Conservation (phyloP, 306 rosid genomes). For the Begonia loranthoides region DNA sequence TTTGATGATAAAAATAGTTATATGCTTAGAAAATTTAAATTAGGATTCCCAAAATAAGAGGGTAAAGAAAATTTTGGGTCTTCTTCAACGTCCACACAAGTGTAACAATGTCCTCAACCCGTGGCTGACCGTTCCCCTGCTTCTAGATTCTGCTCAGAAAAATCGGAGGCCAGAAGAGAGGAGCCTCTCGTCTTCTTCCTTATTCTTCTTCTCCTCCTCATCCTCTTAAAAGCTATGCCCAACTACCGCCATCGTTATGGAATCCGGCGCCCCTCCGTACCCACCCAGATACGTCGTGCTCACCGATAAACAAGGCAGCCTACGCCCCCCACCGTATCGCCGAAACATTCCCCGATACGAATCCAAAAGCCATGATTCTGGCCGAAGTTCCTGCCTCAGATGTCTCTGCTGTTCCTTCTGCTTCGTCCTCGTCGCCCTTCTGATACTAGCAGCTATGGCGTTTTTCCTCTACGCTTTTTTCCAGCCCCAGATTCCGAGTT, state of each 20-base stretch:
- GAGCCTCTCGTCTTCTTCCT: too few relatives aligned
- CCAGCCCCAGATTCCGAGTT: slow-evolving; percentile 5
- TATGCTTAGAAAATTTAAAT: too few relatives aligned
- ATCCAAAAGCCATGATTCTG: neutral
- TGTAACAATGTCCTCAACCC: neutral
- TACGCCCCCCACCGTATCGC: slow-evolving; percentile 13
- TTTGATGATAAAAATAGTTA: too few relatives aligned
- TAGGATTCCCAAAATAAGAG: too few relatives aligned
- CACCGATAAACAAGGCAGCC: neutral
- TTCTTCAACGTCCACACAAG: neutral
- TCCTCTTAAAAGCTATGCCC: too few relatives aligned
- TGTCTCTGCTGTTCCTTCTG: slow-evolving; percentile 5
- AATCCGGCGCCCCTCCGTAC: neutral
- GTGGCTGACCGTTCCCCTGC: neutral
- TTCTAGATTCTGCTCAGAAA: neutral
- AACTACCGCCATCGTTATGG: neutral
- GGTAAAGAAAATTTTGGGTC: too few relatives aligned
- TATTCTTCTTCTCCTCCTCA: too few relatives aligned
- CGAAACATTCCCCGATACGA: slow-evolving; percentile 10
- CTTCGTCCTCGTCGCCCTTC: slow-evolving; percentile 1
- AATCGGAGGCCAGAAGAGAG: too few relatives aligned
- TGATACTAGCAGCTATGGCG: neutral
- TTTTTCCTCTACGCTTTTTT: neutral
- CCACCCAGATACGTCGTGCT: slow-evolving; percentile 4
- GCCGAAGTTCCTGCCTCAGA: slow-evolving; percentile 1